phyloP scores from a whole-genome alignment of 179 eudicot species.

The Nepenthes alata region DNA sequence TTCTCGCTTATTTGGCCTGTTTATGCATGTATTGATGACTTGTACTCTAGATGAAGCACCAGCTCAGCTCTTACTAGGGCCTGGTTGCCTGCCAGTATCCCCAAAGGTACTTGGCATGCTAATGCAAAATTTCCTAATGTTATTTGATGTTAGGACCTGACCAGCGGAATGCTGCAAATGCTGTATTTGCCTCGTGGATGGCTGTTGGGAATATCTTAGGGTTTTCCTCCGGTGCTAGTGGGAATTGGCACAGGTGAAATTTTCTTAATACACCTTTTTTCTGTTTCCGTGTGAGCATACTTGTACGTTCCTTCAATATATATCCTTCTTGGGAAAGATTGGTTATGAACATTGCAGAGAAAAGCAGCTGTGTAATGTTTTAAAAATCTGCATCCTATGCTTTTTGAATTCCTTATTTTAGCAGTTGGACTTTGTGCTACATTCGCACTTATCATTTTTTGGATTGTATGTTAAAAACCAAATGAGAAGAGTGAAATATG shows the following conservation, averaged over 20 bases:
- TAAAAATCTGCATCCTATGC: too few species aligned
- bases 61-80: not conserved
- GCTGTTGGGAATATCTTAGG: conserved; percentile 90
- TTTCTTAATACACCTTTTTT: not conserved
- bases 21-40: too few species aligned
- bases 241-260: conserved; percentile 69
- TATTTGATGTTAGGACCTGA: conserved; percentile 52
- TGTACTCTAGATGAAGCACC: not conserved
- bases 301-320: not conserved
- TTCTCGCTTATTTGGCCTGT: not conserved
- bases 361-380: not conserved
- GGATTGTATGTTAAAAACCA: too few species aligned
- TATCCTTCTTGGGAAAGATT: not conserved
- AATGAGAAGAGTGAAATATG: too few species aligned
- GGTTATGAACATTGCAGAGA: not conserved
- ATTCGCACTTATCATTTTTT: too few species aligned
- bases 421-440: too few species aligned
- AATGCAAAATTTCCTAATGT: not conserved
- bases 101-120: not conserved
- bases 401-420: too few species aligned
- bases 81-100: not conserved
- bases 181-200: conserved; percentile 89
- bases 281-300: not conserved
- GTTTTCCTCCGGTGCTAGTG: conserved; percentile 84
- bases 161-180: conserved; percentile 79